Base-by-base conservation (phyloP, 768 basidiomycete genomes). In the Leccinum variicolor region DNA sequence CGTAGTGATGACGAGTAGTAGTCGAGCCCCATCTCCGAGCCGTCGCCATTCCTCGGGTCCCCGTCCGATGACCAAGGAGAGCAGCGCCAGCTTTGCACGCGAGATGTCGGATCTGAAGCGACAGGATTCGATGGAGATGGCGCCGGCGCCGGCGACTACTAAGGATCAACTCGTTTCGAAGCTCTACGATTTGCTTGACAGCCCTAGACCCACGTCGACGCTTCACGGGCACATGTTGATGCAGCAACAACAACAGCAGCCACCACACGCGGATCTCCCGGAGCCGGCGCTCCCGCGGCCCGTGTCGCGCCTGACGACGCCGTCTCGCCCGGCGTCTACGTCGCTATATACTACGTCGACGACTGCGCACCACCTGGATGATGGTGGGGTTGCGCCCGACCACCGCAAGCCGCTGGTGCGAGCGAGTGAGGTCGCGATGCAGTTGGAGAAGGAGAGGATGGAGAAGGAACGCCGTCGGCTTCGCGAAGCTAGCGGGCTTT, bases 351-450 rank as follows among this genome's bases (percentile, higher is more conserved):
- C 66, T 4, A 61, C 63, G 49, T 62, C 66, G 13, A 56, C 50
- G n/a, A 7, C 62, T 0, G 51, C 50, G 25, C 64, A 60, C 13
- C 47, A 64, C 28, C 41, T 60, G 4, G 64, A 68, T 1, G 66
- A 69, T 3, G 36, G 36, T 17, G 36, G 36, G 43, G 43, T 13
- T 17, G 53, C 28, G 26, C 28, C 55, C 1, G 66, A 68, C 23
- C 58, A 67, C 33, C 67, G 67, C 8, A 36, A 36, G 49, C 69
- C 69, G 36, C 50, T 79, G 26, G 81, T 81, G 23, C 76, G 77
- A 52, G 84, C 84, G 10, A 84, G 82, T 56, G 76, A 76, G 39
- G 81, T 76, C 50, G 84, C 83, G 5, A 76, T 79, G 73, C 81
- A 78, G 15, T 64, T 82, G 25, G 83, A 84, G 64, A 80, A 75